Percentiles rank a stretch among this genome's conserved stretches.
Evolutionary conservation across 257 asterid species (phyloP).

Genomic region (Fraxinus excelsior): DNA sequence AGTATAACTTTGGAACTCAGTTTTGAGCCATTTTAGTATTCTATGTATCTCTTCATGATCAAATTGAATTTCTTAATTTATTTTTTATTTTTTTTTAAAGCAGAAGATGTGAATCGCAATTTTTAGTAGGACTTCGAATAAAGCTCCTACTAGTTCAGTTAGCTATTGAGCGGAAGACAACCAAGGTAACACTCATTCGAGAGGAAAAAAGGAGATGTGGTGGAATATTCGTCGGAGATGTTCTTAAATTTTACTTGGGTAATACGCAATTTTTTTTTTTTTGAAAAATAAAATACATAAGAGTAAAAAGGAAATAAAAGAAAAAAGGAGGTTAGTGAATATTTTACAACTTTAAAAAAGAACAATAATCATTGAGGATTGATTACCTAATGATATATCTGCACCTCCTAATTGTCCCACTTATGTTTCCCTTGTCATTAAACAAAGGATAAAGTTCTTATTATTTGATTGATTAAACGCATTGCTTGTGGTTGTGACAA

Average conservation of each 20-base stretch:
- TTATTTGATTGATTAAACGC: conserved; percentile 1
- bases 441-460: conserved; percentile 16
- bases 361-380: conserved; percentile 2
- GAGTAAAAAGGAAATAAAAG: background rate
- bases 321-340: background rate
- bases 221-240: background rate
- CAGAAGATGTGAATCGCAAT: no score
- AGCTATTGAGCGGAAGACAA: background rate
- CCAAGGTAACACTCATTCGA: background rate
- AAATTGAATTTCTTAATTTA: no score
- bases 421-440: conserved; percentile 10
- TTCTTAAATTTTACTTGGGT: background rate
- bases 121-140: no score
- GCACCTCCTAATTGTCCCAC: conserved; percentile 17
- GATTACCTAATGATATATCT: conserved; percentile 22
- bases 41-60: background rate
- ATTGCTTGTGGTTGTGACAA: conserved; percentile 19
- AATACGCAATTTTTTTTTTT: background rate
- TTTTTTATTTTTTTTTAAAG: no score
- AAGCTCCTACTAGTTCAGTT: no score
- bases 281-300: no score
- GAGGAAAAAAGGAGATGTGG: background rate
- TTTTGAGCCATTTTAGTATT: background rate
- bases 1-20: background rate
- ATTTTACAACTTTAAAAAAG: background rate